These are phyloP conservation scores for Solanum bulbocastanum DNA, from an alignment of 257 asterid genomes.

Conservation along the genomic window DNA sequence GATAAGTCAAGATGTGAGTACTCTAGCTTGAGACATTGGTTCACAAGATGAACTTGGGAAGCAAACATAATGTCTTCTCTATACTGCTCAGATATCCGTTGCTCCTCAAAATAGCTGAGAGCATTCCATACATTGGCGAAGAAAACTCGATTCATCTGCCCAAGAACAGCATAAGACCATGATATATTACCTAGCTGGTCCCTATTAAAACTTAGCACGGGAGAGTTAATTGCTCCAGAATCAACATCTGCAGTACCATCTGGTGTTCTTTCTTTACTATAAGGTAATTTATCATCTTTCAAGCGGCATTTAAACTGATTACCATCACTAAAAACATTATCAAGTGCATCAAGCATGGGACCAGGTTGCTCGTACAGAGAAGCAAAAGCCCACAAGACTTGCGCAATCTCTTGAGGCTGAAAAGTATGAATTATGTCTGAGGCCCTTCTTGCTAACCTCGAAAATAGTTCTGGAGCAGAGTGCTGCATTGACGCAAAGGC, in stretches of 20 bases:
- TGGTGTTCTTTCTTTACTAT: constrained; percentile 18
- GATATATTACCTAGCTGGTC: constrained; percentile 72
- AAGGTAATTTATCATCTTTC: constrained; percentile 13
- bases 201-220: constrained; percentile 37
- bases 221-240: background rate
- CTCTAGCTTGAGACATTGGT: constrained; percentile 69
- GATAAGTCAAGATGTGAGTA: constrained; percentile 47
- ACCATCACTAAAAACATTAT: constrained; percentile 26
- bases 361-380: constrained; percentile 68
- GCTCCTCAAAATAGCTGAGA: constrained; percentile 50
- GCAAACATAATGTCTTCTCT: constrained; percentile 77
- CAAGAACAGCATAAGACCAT: constrained; percentile 93
- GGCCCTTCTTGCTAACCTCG: constrained; percentile 52
- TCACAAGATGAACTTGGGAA: constrained; percentile 73
- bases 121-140: constrained; percentile 56
- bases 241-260: background rate
- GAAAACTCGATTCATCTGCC: constrained; percentile 44
- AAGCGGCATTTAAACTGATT: constrained; percentile 33
- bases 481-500: constrained; percentile 97
- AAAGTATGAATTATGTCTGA: constrained; percentile 47
- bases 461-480: constrained; percentile 74
- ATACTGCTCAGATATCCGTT: constrained; percentile 47
- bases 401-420: constrained; percentile 86
- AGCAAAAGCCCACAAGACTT: constrained; percentile 92
- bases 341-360: constrained; percentile 60